Percentiles rank a stretch among this genome's conserved stretches.
phyloP scores from a whole-genome alignment of 2,329 filamentous ascomycete species.

The Penicillium brasilianum region DNA sequence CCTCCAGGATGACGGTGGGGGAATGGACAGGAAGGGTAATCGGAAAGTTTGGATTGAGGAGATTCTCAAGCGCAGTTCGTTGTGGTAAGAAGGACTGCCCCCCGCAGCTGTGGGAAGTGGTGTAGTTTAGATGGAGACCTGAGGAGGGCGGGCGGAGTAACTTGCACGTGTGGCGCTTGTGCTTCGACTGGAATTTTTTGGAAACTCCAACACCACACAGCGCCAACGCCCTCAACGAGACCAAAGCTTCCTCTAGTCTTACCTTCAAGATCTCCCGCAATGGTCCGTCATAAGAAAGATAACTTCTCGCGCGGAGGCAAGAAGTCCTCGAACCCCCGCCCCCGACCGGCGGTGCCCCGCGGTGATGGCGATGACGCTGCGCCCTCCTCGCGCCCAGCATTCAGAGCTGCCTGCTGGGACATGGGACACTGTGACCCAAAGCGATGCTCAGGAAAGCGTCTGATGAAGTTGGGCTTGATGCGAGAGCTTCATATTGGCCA shows the following conservation, averaged over 20 bases:
- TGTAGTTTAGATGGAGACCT: constrained; percentile 21
- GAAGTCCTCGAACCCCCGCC: constrained; percentile 67
- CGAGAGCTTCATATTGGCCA: constrained; percentile 89
- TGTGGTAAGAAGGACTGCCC: constrained; percentile 18
- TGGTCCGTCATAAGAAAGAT: constrained; percentile 98
- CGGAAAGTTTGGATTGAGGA: constrained; percentile 8
- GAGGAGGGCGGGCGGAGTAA: constrained; percentile 29
- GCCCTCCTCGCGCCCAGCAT: constrained; percentile 54
- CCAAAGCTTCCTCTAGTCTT: neutral
- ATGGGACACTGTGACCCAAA: constrained; percentile 97
- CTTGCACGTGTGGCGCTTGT: constrained; percentile 37
- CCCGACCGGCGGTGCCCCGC: constrained; percentile 54
- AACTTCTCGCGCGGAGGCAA: constrained; percentile 73
- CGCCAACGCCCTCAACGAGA: constrained; percentile 6
- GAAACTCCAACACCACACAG: constrained; percentile 6
- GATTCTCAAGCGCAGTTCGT: constrained; percentile 10
- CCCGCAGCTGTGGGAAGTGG: constrained; percentile 20
- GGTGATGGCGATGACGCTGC: constrained; percentile 46
- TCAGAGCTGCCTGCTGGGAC: constrained; percentile 98
- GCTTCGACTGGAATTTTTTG: constrained; percentile 27
- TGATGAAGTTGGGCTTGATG: constrained; percentile 93
- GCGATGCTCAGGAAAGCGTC: constrained; percentile 90
- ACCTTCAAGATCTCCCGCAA: constrained; percentile 43
- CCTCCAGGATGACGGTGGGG: constrained; percentile 71
- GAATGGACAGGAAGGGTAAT: constrained; percentile 9